Conservation (phyloP, 2,329 filamentous ascomycete species). For the Sarocladium kiliense region DNA sequence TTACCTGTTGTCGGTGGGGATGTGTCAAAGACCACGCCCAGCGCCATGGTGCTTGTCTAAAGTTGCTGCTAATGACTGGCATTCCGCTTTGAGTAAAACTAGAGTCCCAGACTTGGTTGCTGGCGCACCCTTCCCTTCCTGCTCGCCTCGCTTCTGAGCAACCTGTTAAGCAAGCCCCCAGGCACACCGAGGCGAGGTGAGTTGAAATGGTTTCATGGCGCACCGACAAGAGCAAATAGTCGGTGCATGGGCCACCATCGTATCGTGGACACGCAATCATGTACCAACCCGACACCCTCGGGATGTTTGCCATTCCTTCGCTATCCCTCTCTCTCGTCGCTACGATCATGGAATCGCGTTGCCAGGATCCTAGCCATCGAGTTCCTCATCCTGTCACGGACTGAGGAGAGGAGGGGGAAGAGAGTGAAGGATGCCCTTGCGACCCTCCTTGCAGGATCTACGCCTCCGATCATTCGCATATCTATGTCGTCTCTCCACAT, state of each 20-base stretch:
- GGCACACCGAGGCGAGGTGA: not conserved
- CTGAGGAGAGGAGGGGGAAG: not conserved
- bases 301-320: too few relatives aligned
- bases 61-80: conserved; percentile 6
- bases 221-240: not conserved
- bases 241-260: not conserved
- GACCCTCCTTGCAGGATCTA: not conserved
- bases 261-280: not conserved
- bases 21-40: too few relatives aligned
- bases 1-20: too few relatives aligned
- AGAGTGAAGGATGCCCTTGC: not conserved
- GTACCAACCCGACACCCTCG: too few relatives aligned
- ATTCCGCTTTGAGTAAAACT: not conserved
- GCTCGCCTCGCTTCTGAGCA: not conserved
- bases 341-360: too few relatives aligned
- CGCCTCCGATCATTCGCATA: not conserved
- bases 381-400: not conserved
- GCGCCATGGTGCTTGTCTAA: too few relatives aligned
- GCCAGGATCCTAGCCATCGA: not conserved
- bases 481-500: not conserved
- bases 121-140: too few relatives aligned
- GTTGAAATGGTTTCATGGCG: not conserved
- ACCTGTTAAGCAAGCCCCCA: not conserved
- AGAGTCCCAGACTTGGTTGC: not conserved
- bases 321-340: too few relatives aligned